Base-by-base conservation (phyloP, 1,284 basidiomycete genomes). In the Moesziomyces antarcticus region DNA sequence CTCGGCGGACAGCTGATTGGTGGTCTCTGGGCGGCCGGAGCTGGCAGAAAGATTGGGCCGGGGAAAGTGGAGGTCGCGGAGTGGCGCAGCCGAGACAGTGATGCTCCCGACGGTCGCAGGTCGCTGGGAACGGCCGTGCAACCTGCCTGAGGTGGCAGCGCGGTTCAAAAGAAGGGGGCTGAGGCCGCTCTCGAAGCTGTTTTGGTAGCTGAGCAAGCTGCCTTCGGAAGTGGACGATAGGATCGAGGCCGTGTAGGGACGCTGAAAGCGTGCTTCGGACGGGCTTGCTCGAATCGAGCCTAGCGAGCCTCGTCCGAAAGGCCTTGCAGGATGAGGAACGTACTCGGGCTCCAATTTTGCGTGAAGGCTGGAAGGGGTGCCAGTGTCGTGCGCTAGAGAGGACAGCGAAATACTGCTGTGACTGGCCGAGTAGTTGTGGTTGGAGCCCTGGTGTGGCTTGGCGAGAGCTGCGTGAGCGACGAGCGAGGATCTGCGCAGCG, bases 151-250 rank as follows among this genome's bases (percentile, higher is more conserved):
- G 20, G 48, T n/a, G 33, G 52, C 44, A 4, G 51, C 22, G 20
- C 44, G 40, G 24, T 51, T 54, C 45, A 57, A 40, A 40, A 71
- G 43, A 35, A 69, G 66, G n/a, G 72, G 63, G 35, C 55, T 61
- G 27, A 57, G 56, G n/a, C 54, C 65, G 48, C 71, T 68, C 35
- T 73, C 71, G 18, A 73, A 54, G 50, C 64, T 68, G 37, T 68
- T 53, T 37, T 73, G 65, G 48, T 61, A 53, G 61, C 71, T 68
- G 30, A 50, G 56, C 24, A 65, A 61, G 45, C 64, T 73, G 24
- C 53, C 27, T 3, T 65, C 65, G 2, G 67, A 67, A 7, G 54
- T 56, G 20, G 59, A 70, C n/a, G 68, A 63, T 8, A 70, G 51
- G 24, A 62, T 49, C 8, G 70, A 73, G 21, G 70, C 70, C 16